phyloP scores from a whole-genome alignment of 2,329 filamentous ascomycete species.

The Beauveria sp. region DNA sequence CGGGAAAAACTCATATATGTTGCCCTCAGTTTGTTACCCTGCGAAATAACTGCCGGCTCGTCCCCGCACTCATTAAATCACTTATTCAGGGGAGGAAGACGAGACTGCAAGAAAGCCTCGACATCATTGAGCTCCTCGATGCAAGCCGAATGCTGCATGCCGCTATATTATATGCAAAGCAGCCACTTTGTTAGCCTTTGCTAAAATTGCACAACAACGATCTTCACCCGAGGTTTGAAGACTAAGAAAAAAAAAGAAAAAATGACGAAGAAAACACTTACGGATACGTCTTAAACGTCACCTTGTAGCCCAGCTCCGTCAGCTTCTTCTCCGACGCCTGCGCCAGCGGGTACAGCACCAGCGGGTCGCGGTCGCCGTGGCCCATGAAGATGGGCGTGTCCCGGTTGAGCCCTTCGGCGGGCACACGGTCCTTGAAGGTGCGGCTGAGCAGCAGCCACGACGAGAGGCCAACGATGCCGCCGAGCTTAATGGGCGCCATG shows the following conservation, averaged over 20 bases:
- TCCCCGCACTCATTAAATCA: neutral
- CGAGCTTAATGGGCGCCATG: conserved; percentile 65
- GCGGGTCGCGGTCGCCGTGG: conserved; percentile 66
- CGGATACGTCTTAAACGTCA: conserved; percentile 70
- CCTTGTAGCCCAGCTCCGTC: conserved; percentile 61
- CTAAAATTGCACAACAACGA: neutral
- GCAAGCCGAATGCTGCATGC: conserved; percentile 68
- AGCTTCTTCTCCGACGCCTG: conserved; percentile 58
- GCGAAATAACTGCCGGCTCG: no score
- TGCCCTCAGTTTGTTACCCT: no score
- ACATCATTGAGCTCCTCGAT: conserved; percentile 75
- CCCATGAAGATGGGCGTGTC: conserved; percentile 77
- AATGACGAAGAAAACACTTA: conserved; percentile 31
- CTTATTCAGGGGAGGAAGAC: conserved; percentile 32
- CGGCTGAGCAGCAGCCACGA: conserved; percentile 65
- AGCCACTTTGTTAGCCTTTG: neutral
- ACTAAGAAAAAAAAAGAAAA: neutral
- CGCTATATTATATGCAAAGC: conserved; percentile 34
- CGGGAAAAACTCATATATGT: no score
- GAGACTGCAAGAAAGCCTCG: conserved; percentile 48
- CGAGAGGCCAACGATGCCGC: conserved; percentile 80
- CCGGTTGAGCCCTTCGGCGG: conserved; percentile 37
- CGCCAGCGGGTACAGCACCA: conserved; percentile 65
- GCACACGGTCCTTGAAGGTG: conserved; percentile 36
- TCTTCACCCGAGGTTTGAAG: neutral